A percentile compares a stretch with the other conserved stretches of the same genome.
Evolutionary conservation across 441 rosid genomes (phyloP).

Genomic region (Biscutella laevigata): DNA sequence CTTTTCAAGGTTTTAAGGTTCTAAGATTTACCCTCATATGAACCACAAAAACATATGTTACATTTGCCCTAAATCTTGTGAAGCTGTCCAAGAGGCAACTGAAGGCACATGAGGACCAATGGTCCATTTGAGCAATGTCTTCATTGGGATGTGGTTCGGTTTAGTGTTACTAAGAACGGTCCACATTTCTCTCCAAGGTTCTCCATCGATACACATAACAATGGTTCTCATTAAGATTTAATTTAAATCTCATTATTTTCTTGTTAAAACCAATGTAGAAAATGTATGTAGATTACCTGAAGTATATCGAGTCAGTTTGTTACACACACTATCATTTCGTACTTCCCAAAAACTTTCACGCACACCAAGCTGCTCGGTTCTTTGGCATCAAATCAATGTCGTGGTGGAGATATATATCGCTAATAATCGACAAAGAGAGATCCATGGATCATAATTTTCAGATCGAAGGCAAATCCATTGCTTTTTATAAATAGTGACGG

Average conservation of each 20-base stretch:
- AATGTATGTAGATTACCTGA: constrained; percentile 44
- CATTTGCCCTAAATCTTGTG: no score
- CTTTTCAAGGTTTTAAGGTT: no score
- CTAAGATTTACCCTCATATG: no score
- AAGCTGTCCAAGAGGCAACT: no score
- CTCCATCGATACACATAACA: constrained; percentile 47
- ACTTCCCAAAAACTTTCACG: constrained; percentile 83
- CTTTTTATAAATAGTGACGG: no score
- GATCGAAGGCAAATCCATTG: no score
- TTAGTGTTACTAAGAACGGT: constrained; percentile 73
- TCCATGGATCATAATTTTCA: neutral
- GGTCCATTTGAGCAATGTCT: no score
- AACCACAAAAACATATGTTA: no score
- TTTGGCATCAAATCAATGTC: constrained; percentile 71
- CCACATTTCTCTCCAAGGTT: constrained; percentile 55
- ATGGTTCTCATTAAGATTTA: constrained; percentile 1
- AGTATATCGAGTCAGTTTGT: constrained; percentile 92
- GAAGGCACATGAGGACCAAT: no score
- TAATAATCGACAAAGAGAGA: constrained; percentile 27
- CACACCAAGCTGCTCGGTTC: constrained; percentile 77
- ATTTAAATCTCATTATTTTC: neutral
- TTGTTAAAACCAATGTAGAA: neutral
- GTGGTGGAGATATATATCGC: constrained; percentile 69
- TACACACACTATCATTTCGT: constrained; percentile 51
- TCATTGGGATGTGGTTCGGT: constrained; percentile 49